Evolutionary conservation across 2,329 filamentous ascomycete species (phyloP).

Genomic region (Apiospora hydei): DNA sequence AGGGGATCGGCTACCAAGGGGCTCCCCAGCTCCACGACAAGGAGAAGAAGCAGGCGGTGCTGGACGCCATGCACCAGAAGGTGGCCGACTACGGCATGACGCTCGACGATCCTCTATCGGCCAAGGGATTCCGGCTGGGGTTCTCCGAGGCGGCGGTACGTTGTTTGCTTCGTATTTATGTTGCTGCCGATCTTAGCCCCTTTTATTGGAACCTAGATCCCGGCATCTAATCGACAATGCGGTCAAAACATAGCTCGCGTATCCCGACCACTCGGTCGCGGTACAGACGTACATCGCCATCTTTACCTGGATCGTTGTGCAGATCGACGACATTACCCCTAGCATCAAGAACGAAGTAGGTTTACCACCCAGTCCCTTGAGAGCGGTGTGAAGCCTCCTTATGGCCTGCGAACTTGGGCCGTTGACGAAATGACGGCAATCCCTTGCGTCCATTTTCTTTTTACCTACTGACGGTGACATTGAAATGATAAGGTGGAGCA

Average conservation of each 20-base stretch:
- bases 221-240: neutral
- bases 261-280: slow-evolving; percentile 31
- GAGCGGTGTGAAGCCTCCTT: neutral
- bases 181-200: neutral
- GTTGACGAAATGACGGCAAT: neutral
- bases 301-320: slow-evolving; percentile 35
- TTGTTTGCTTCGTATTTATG: neutral
- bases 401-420: neutral
- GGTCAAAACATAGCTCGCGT: slow-evolving; percentile 30
- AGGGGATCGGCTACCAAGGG: neutral
- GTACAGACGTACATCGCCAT: slow-evolving; percentile 34
- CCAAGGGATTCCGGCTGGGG: neutral
- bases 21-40: neutral
- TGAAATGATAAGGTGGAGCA: neutral
- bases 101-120: neutral
- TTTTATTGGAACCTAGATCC: neutral
- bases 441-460: neutral
- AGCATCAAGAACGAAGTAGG: neutral
- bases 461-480: neutral
- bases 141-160: neutral
- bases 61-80: neutral
- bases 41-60: neutral
- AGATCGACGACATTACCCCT: slow-evolving; percentile 32
- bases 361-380: too few relatives aligned
- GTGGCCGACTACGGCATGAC: neutral